These are phyloP conservation scores for Claviceps cyperi DNA, from an alignment of 2,329 filamentous ascomycete species.

Conservation along the genomic window DNA sequence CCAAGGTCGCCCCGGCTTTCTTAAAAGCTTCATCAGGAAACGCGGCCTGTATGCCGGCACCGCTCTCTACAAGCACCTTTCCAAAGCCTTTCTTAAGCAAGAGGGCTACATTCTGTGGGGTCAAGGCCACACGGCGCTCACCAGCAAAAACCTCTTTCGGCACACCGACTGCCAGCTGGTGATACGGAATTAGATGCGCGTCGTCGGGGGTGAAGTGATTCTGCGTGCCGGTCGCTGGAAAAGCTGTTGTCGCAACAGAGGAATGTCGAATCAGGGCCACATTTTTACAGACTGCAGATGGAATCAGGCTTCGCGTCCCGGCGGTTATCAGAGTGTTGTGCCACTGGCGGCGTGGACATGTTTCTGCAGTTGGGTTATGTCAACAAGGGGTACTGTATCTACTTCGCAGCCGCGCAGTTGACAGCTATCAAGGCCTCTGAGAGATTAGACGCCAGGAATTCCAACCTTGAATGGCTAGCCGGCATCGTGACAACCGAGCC, in stretches of 20 bases:
- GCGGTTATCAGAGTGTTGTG: slow-evolving; percentile 19
- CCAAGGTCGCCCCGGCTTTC: slow-evolving; percentile 62
- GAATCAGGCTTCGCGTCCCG: slow-evolving; percentile 15
- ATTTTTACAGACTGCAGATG: slow-evolving; percentile 14
- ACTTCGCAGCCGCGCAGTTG: background rate
- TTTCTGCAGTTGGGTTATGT: slow-evolving; percentile 5
- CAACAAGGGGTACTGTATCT: background rate
- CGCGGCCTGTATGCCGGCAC: slow-evolving; percentile 64
- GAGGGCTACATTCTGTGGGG: slow-evolving; percentile 67
- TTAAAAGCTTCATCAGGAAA: slow-evolving; percentile 67
- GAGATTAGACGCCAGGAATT: background rate
- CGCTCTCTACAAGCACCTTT: slow-evolving; percentile 62
- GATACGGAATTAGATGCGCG: slow-evolving; percentile 46
- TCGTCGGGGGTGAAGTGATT: slow-evolving; percentile 26
- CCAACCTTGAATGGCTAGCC: slow-evolving; percentile 12
- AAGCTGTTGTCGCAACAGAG: slow-evolving; percentile 17
- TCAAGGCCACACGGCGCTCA: slow-evolving; percentile 73
- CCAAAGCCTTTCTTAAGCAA: slow-evolving; percentile 76
- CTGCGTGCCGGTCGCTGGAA: slow-evolving; percentile 10
- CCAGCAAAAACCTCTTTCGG: slow-evolving; percentile 65
- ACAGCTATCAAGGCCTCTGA: background rate
- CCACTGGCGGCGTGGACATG: slow-evolving; percentile 22
- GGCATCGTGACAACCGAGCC: slow-evolving; percentile 13
- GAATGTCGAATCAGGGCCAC: slow-evolving; percentile 26
- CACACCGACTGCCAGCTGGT: slow-evolving; percentile 60